Percentiles rank a stretch among this genome's conserved stretches.
phyloP scores from a whole-genome alignment of 2,329 filamentous ascomycete species.

The Cladophialophora yegresii region DNA sequence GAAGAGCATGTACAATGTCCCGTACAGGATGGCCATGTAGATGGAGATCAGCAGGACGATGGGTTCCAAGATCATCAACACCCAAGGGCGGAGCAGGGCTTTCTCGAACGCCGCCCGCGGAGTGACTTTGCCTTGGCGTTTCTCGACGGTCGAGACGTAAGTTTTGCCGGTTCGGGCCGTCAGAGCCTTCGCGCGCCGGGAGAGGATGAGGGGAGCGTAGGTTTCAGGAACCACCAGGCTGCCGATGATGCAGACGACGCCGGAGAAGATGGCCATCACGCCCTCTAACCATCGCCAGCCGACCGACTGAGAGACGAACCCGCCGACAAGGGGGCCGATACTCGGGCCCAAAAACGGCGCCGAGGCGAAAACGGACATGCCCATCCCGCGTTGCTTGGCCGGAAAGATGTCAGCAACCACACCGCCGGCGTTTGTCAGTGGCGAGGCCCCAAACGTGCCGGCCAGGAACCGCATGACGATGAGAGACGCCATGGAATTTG shows the following conservation, averaged over 20 bases:
- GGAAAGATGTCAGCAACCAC: constrained; percentile 67
- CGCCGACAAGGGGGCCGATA: constrained; percentile 58
- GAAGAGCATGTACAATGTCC: constrained; percentile 57
- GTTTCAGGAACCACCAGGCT: constrained; percentile 60
- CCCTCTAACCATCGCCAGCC: constrained; percentile 72
- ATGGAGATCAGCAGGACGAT: constrained; percentile 51
- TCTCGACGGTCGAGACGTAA: constrained; percentile 47
- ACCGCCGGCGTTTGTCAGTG: constrained; percentile 69
- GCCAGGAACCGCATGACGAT: constrained; percentile 66
- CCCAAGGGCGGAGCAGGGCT: constrained; percentile 54
- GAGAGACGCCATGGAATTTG: constrained; percentile 67
- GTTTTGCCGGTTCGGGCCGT: constrained; percentile 55
- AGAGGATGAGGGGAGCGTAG: constrained; percentile 56
- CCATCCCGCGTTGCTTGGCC: constrained; percentile 62
- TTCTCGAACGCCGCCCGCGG: constrained; percentile 47
- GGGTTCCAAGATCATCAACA: constrained; percentile 53
- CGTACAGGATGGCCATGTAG: constrained; percentile 56
- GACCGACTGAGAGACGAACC: constrained; percentile 62
- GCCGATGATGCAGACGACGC: constrained; percentile 59
- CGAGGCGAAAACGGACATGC: constrained; percentile 64
- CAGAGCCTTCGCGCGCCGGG: constrained; percentile 52
- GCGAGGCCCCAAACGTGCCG: constrained; percentile 47
- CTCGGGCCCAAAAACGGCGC: constrained; percentile 47
- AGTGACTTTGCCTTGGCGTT: constrained; percentile 48
- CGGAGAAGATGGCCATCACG: constrained; percentile 64